These are phyloP conservation scores for Geranium rotundifolium DNA, from an alignment of 345 rosid genomes.

Conservation along the genomic window DNA sequence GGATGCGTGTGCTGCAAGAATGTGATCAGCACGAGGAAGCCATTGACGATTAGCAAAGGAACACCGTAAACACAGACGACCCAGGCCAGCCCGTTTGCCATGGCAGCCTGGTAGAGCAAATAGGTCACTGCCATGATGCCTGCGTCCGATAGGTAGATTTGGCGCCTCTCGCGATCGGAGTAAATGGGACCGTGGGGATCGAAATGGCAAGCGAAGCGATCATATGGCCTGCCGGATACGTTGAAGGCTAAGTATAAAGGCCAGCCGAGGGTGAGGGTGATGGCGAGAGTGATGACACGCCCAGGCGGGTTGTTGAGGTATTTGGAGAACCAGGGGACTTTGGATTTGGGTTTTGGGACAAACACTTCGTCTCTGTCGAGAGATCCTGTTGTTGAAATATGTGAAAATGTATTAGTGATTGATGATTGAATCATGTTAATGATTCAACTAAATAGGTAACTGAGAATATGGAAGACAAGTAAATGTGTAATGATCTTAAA, in stretches of 20 bases:
- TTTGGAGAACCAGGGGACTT: slow-evolving; percentile 17
- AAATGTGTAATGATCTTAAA: no score
- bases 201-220: slow-evolving; percentile 37
- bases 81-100: slow-evolving; percentile 38
- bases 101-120: slow-evolving; percentile 22
- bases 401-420: no score
- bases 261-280: slow-evolving; percentile 40
- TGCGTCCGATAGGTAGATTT: slow-evolving; percentile 36
- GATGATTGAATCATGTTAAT: no score
- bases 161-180: slow-evolving; percentile 36
- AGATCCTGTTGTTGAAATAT: slow-evolving; percentile 16
- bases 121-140: slow-evolving; percentile 29
- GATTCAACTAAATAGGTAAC: no score
- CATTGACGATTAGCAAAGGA: slow-evolving; percentile 40
- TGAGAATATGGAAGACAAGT: no score
- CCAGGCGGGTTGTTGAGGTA: slow-evolving; percentile 40
- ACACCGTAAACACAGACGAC: slow-evolving; percentile 34
- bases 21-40: slow-evolving; percentile 42
- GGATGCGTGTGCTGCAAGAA: slow-evolving; percentile 62
- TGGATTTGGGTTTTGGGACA: slow-evolving; percentile 40
- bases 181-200: slow-evolving; percentile 43
- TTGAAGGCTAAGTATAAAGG: slow-evolving; percentile 37
- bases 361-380: slow-evolving; percentile 54
- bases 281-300: slow-evolving; percentile 18
- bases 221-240: slow-evolving; percentile 32